phyloP scores from a whole-genome alignment of 805 yeast species.

The Komagataella pastoris region DNA sequence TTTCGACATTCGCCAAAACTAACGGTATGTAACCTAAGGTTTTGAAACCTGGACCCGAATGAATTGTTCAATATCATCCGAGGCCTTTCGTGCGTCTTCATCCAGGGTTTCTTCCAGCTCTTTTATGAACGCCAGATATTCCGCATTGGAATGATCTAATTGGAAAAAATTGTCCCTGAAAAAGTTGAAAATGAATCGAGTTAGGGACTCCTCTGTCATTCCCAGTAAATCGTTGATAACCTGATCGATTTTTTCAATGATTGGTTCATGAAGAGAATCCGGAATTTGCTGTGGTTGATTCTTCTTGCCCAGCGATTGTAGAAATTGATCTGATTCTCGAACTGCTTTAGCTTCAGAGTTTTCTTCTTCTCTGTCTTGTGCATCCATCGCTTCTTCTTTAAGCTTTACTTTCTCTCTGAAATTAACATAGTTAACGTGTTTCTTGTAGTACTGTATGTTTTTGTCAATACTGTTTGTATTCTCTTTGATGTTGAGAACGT shows the following conservation, averaged over 20 bases:
- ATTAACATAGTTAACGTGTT: constrained; percentile 30
- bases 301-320: constrained; percentile 9
- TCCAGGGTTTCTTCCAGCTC: constrained; percentile 37
- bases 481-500: constrained; percentile 13
- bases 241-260: constrained; percentile 23
- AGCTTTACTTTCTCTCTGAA: constrained; percentile 20
- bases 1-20: no score
- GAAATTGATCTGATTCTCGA: constrained; percentile 7
- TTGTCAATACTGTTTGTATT: constrained; percentile 18
- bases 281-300: constrained; percentile 10
- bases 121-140: constrained; percentile 20
- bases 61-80: constrained; percentile 7
- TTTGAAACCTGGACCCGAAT: neutral
- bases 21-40: neutral
- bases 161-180: constrained; percentile 21
- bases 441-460: constrained; percentile 15
- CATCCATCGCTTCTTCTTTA: constrained; percentile 31
- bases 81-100: constrained; percentile 23
- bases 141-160: constrained; percentile 11
- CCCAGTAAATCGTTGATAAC: constrained; percentile 41
- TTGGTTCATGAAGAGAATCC: constrained; percentile 7
- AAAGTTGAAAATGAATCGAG: constrained; percentile 26
- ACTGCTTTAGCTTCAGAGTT: constrained; percentile 8
- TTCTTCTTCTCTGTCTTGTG: constrained; percentile 23
- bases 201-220: constrained; percentile 34